Base-by-base conservation (phyloP, 73 alveolate genomes). In the Stentor coeruleus region DNA sequence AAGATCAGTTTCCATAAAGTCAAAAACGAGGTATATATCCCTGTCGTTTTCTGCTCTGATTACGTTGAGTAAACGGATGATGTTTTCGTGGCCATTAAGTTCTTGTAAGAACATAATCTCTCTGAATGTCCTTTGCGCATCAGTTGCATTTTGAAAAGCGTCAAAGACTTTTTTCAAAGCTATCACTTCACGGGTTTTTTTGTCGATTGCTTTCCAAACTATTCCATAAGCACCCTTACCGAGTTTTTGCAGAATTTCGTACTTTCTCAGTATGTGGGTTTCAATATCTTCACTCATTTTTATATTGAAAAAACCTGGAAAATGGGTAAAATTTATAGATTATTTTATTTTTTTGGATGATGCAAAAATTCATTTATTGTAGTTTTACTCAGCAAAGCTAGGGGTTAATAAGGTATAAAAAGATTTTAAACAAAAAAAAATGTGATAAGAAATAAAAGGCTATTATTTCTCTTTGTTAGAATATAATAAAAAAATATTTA, bases 91-190 rank as follows among this genome's bases (percentile, higher is more conserved):
- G n/a, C 97, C 97, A 72, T 85, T 89, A 57, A 94, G 91, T 85
- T 94, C 99, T 89, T 81, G 94, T 40, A 81, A 84, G 84, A 94
- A 85, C 92, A 92, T 90, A 76, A 94, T 96, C 89, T 95, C 99
- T 59, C 99, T 79, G 76, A 94, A 95, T 30, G 99, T 95, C 72
- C 99, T 83, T 83, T 97, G 95, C 4, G 99, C 99, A 91, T 97
- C 99, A 0, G 99, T 97, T 38, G 99, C 99, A 82, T 97, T 97
- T 82, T 96, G 96, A 85, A 96, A 96, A 38, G 99, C 99, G 79
- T 96, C 99, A 83, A 96, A 96, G 76, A 90, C 91, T 85, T 96
- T 96, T 91, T 96, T 96, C 59, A 96, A 83, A 15, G 99, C 99
- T 31, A 96, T 98, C 37, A 87, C 87, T 84, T 83, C 90, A 3